phyloP scores from a whole-genome alignment of 352 stramenopile species.

The Peronospora farinosa region DNA sequence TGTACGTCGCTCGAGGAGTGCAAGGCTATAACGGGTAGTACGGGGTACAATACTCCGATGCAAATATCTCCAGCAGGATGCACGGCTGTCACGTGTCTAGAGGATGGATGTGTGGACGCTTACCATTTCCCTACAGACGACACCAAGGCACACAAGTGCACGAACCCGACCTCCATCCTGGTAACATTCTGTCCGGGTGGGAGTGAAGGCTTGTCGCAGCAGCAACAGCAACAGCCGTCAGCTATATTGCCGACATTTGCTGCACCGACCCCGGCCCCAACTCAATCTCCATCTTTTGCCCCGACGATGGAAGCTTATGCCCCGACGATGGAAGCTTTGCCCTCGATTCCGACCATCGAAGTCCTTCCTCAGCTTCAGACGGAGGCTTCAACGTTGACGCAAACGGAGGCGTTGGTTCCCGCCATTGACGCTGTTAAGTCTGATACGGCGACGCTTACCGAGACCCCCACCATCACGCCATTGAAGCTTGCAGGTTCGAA shows the following conservation, averaged over 20 bases:
- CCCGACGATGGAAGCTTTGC: neutral
- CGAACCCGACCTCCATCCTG: slow-evolving; percentile 26
- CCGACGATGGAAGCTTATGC: neutral
- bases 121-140: slow-evolving; percentile 60
- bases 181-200: slow-evolving; percentile 46
- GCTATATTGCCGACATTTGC: neutral
- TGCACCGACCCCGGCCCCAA: slow-evolving; percentile 1
- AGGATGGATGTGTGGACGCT: slow-evolving; percentile 47
- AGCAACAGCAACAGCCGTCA: slow-evolving; percentile 4
- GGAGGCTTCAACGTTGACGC: slow-evolving; percentile 1
- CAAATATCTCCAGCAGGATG: slow-evolving; percentile 45
- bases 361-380: slow-evolving; percentile 2
- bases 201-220: slow-evolving; percentile 5
- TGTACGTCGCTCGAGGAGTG: slow-evolving; percentile 49
- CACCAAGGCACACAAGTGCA: slow-evolving; percentile 48
- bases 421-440: slow-evolving; percentile 2
- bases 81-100: slow-evolving; percentile 41
- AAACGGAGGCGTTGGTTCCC: too few species aligned
- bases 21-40: slow-evolving; percentile 41
- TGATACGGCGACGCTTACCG: slow-evolving; percentile 8
- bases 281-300: neutral
- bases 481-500: slow-evolving; percentile 14
- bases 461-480: slow-evolving; percentile 12
- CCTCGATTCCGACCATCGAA: neutral
- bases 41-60: slow-evolving; percentile 66